phyloP scores from a whole-genome alignment of 371 early-diverging fungal species.

The Batkoa obscura region DNA sequence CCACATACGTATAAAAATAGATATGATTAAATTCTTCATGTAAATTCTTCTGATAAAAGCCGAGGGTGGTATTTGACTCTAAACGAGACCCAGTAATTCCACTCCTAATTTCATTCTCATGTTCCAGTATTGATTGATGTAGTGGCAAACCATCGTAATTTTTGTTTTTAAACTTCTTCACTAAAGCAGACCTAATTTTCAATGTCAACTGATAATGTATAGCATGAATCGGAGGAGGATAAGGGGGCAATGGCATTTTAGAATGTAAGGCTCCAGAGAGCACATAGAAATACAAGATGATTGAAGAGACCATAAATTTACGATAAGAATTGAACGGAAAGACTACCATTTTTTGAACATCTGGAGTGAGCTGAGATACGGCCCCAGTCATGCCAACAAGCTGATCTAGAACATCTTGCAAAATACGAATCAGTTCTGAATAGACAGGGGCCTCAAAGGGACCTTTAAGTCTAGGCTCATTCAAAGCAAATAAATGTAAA shows the following conservation, averaged over 20 bases:
- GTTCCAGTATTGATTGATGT: neutral
- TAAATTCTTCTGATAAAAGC: too few relatives aligned
- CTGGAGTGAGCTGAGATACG: slow-evolving; percentile 20
- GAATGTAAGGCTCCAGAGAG: slow-evolving; percentile 20
- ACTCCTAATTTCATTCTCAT: too few relatives aligned
- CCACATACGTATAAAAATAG: slow-evolving; percentile 5
- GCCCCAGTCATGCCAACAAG: slow-evolving; percentile 29
- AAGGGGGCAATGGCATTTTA: slow-evolving; percentile 24
- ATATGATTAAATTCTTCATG: slow-evolving; percentile 5
- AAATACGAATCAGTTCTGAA: slow-evolving; percentile 25
- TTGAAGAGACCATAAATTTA: slow-evolving; percentile 29
- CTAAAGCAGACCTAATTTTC: neutral
- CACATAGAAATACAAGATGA: slow-evolving; percentile 19
- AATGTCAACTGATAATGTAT: slow-evolving; percentile 2
- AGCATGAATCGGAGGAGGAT: slow-evolving; percentile 9
- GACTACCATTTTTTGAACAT: slow-evolving; percentile 17
- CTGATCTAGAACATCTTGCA: slow-evolving; percentile 29
- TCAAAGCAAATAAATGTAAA: neutral
- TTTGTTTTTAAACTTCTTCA: neutral
- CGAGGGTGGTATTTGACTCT: too few relatives aligned
- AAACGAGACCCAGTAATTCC: too few relatives aligned
- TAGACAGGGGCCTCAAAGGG: slow-evolving; percentile 34
- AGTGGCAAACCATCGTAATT: too few relatives aligned
- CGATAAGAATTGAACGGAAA: slow-evolving; percentile 20
- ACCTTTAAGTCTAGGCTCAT: slow-evolving; percentile 32